Percentiles rank a stretch among this genome's conserved stretches.
These are phyloP conservation scores for Myrica gale DNA, from an alignment of 306 rosid genomes.

Conservation along the genomic window DNA sequence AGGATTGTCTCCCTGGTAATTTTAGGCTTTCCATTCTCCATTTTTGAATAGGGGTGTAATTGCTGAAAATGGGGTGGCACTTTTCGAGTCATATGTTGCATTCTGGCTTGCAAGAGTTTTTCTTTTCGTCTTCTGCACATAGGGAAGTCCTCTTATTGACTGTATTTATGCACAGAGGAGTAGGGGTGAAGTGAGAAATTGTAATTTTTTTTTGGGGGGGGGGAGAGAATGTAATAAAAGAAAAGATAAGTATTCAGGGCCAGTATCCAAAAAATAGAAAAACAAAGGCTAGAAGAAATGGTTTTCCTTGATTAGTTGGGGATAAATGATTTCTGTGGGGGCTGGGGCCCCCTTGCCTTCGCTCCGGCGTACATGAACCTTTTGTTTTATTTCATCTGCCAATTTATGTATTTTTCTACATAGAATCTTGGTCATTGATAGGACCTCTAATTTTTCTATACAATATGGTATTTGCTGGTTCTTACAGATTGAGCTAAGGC, in stretches of 20 bases:
- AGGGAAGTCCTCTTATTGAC: not conserved
- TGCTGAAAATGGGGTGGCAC: not conserved
- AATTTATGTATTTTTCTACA: not conserved
- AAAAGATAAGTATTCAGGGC: too few species aligned
- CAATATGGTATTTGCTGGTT: slow-evolving; percentile 19
- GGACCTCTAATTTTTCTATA: not conserved
- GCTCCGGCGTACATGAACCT: too few species aligned
- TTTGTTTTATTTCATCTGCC: not conserved
- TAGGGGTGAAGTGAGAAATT: too few species aligned
- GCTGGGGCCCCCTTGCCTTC: too few species aligned
- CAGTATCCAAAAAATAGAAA: too few species aligned
- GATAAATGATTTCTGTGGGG: too few species aligned
- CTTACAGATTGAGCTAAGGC: slow-evolving; percentile 91
- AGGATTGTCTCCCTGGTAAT: not conserved
- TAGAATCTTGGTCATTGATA: not conserved
- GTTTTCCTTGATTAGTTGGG: too few species aligned
- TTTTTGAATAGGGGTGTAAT: not conserved
- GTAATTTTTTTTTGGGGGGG: too few species aligned
- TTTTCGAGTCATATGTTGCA: not conserved
- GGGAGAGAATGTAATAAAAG: too few species aligned
- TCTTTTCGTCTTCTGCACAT: not conserved
- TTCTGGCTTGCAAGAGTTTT: not conserved
- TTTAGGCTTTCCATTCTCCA: not conserved
- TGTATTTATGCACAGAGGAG: not conserved
- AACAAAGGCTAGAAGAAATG: too few species aligned